phyloP scores from a whole-genome alignment of 164 flowering plant genomes.

The Vitis riparia region DNA sequence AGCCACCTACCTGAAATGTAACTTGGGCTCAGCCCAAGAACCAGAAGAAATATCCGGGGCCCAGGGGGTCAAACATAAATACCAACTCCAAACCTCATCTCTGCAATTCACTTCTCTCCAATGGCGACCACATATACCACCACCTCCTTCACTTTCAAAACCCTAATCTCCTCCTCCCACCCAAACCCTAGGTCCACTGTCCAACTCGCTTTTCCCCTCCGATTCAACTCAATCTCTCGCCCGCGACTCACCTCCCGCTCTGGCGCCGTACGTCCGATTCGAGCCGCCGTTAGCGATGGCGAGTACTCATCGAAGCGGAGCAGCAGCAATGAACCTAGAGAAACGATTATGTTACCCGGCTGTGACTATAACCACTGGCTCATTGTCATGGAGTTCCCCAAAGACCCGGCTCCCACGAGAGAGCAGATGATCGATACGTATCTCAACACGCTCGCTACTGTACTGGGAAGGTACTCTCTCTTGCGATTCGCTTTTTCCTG shows the following conservation, averaged over 20 bases:
- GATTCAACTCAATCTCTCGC: slow-evolving; percentile 17
- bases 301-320: slow-evolving; percentile 68
- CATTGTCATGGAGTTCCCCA: slow-evolving; percentile 98
- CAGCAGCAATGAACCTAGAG: slow-evolving; percentile 74
- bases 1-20: no score
- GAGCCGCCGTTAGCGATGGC: slow-evolving; percentile 46
- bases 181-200: background rate
- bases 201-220: slow-evolving; percentile 9
- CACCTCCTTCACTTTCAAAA: slow-evolving; percentile 30
- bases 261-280: slow-evolving; percentile 3
- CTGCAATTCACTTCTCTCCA: background rate
- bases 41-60: no score
- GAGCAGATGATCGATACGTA: slow-evolving; percentile 99
- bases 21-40: no score
- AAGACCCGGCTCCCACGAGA: slow-evolving; percentile 90
- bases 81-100: no score
- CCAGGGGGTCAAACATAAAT: no score
- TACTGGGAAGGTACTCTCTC: slow-evolving; percentile 74
- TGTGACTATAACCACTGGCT: slow-evolving; percentile 98
- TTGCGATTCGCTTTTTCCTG: background rate
- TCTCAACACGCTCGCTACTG: slow-evolving; percentile 87
- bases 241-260: slow-evolving; percentile 13
- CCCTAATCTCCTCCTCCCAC: slow-evolving; percentile 29
- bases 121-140: slow-evolving; percentile 30
- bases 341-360: slow-evolving; percentile 90